Evolutionary conservation across 148 eudicot genomes (phyloP).

Genomic region (Camellia granthamiana): DNA sequence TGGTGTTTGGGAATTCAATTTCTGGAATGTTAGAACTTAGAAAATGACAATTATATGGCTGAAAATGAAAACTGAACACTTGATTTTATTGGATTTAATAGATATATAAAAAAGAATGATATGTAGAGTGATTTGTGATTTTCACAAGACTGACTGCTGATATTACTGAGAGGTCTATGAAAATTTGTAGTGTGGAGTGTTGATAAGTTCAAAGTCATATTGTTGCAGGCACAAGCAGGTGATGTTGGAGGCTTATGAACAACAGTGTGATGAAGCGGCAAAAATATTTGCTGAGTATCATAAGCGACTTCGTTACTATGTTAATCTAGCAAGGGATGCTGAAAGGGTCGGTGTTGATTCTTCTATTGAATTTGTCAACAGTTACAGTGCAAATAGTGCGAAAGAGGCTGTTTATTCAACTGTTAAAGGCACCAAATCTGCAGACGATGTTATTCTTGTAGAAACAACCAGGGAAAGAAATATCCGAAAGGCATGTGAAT

Average conservation of each 20-base stretch:
- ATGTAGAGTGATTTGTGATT: background rate
- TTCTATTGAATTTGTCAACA: conserved; percentile 56
- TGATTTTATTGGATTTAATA: background rate
- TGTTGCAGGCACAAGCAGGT: conserved; percentile 95
- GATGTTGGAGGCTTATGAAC: conserved; percentile 85
- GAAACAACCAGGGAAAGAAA: conserved; percentile 91
- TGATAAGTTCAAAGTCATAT: conserved; percentile 10
- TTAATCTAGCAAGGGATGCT: conserved; percentile 78
- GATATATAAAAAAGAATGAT: background rate
- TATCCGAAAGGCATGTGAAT: conserved; percentile 82
- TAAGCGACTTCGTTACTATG: conserved; percentile 75
- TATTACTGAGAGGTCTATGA: background rate
- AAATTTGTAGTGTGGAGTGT: background rate
- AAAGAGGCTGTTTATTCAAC: conserved; percentile 79
- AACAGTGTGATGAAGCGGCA: conserved; percentile 95
- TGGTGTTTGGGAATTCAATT: background rate
- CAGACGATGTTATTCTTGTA: conserved; percentile 85
- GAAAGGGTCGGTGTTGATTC: conserved; percentile 55
- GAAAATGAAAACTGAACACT: background rate
- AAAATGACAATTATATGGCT: background rate
- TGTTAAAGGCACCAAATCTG: conserved; percentile 74
- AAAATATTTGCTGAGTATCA: conserved; percentile 96
- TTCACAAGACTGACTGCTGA: conserved; percentile 1
- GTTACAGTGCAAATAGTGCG: conserved; percentile 48
- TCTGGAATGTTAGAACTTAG: background rate